Conservation (phyloP, 2,329 filamentous ascomycete genomes). For the Epichloe uncinata region DNA sequence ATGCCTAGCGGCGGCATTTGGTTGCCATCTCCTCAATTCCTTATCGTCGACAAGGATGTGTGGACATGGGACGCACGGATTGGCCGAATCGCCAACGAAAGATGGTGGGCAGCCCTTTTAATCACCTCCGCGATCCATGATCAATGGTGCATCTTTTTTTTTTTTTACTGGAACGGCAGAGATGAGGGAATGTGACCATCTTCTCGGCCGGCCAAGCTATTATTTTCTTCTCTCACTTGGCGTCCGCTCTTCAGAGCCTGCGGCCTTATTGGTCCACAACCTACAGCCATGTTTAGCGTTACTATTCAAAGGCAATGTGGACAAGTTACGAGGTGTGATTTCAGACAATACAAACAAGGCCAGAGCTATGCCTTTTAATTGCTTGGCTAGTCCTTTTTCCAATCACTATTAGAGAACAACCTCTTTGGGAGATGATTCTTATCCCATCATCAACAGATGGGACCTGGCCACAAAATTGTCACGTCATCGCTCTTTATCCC, state of each 20-base stretch:
- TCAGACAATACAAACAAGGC: background rate
- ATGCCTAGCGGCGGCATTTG: slow-evolving; percentile 7
- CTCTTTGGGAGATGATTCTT: background rate
- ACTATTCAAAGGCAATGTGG: background rate
- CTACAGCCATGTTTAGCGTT: background rate
- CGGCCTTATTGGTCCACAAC: background rate
- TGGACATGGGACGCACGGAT: background rate
- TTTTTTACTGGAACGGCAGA: background rate
- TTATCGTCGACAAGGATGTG: slow-evolving; percentile 7
- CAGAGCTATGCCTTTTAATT: background rate
- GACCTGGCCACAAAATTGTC: no score
- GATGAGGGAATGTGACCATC: background rate
- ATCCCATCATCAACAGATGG: background rate
- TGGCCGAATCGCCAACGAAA: background rate
- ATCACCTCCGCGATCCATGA: background rate
- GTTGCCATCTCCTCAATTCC: slow-evolving; percentile 3
- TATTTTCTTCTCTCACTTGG: background rate
- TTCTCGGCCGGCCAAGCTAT: slow-evolving; percentile 4
- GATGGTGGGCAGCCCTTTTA: background rate
- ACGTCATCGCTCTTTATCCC: no score
- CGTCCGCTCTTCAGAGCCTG: background rate
- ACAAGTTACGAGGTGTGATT: background rate
- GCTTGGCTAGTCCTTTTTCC: background rate
- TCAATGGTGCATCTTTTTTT: background rate
- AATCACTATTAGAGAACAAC: background rate